Conservation (phyloP, 805 yeast genomes). For the Zygosaccharomyces kombuchaensis region DNA sequence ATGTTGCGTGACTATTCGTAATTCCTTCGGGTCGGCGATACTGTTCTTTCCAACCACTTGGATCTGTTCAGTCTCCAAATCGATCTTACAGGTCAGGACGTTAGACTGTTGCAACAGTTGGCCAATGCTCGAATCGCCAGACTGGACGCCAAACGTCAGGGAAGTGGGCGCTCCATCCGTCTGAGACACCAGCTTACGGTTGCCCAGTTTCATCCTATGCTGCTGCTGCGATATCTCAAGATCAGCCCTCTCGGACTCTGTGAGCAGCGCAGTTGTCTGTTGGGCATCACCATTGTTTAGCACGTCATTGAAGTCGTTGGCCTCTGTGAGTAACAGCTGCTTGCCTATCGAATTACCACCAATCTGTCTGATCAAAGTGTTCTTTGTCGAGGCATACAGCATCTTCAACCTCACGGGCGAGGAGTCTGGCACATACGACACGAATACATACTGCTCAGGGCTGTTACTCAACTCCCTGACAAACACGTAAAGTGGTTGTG, state of each 20-base stretch:
- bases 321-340: conserved; percentile 33
- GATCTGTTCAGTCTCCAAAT: conserved; percentile 46
- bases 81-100: conserved; percentile 49
- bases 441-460: conserved; percentile 44
- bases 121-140: conserved; percentile 16
- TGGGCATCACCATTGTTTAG: conserved; percentile 9
- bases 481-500: conserved; percentile 49
- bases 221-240: conserved; percentile 30
- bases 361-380: conserved; percentile 65
- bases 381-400: conserved; percentile 90
- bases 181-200: conserved; percentile 30
- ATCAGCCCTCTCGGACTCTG: conserved; percentile 28
- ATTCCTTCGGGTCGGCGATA: conserved; percentile 28
- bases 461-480: conserved; percentile 35
- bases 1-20: conserved; percentile 37
- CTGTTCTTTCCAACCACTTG: conserved; percentile 33
- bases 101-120: conserved; percentile 37
- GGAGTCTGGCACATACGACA: conserved; percentile 81
- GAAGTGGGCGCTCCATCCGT: conserved; percentile 26
- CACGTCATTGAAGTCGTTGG: conserved; percentile 30
- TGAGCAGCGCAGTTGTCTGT: conserved; percentile 15
- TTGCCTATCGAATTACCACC: conserved; percentile 48
- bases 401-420: conserved; percentile 81
- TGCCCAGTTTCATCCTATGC: conserved; percentile 22
- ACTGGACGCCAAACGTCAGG: conserved; percentile 24